phyloP scores from a whole-genome alignment of 768 basidiomycete species.

The Lepiota brunneoincarnata region DNA sequence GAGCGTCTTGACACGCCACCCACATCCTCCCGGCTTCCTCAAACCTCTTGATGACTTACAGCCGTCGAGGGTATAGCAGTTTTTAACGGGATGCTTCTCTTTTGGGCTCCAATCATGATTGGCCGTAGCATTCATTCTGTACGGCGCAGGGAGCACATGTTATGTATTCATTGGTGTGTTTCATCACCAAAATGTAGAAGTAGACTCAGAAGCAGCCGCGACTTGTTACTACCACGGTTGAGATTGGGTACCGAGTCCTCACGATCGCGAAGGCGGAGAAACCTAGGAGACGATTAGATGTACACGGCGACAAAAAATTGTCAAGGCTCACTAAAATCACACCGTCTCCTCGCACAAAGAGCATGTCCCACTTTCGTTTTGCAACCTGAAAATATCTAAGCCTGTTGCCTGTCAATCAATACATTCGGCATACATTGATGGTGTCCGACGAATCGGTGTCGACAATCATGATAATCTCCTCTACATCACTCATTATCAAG shows the following conservation, averaged over 20 bases:
- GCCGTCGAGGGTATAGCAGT: no score
- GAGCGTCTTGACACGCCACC: not conserved
- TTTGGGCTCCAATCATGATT: no score
- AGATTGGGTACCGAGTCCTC: no score
- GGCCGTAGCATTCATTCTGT: no score
- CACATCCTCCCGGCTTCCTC: no score
- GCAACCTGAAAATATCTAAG: constrained; percentile 55
- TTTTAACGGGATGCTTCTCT: no score
- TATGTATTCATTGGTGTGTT: not conserved
- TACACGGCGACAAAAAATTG: constrained; percentile 10
- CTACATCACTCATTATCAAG: constrained; percentile 94
- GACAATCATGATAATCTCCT: constrained; percentile 97
- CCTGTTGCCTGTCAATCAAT: constrained; percentile 12
- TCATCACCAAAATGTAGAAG: not conserved
- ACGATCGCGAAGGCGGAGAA: constrained; percentile 77
- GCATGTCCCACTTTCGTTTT: constrained; percentile 94
- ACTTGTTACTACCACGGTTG: no score
- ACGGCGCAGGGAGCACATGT: not conserved
- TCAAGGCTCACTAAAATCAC: constrained; percentile 77
- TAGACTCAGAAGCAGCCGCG: no score
- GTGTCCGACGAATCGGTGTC: constrained; percentile 67
- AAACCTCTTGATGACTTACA: no score
- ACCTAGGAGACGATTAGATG: constrained; percentile 43
- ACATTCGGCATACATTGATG: constrained; percentile 64
- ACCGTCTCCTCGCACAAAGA: constrained; percentile 96